Base-by-base conservation (phyloP, 1,284 basidiomycete genomes). In the Inonotus hispidus region DNA sequence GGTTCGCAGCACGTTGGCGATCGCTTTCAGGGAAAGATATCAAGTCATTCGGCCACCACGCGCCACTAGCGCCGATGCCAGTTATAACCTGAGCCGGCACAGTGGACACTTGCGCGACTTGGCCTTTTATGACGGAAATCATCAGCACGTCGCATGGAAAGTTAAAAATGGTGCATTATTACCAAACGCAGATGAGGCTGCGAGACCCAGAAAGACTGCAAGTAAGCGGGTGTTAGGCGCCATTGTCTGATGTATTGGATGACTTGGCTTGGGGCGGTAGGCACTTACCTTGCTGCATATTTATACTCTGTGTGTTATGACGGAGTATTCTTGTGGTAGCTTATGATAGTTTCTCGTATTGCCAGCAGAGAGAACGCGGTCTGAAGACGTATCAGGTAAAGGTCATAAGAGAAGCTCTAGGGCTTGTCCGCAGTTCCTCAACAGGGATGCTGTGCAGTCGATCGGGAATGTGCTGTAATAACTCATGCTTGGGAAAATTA, bases 21-120 rank as follows among this genome's bases (percentile, higher is more conserved):
- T 58, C 64, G 19, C 56, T 56, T 8, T 65, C 62, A 14, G 67
- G 67, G 58, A 66, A 69, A 16, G 53, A 58, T 32, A 63, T 58
- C 21, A 67, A 41, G 49, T 69, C 66, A 29, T 63, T 59, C 3
- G 67, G 66, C 67, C 67, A 69, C 68, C 68, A 69, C 10, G 68
- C 68, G 2, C 68, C 68, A 27, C 64, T 66, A n/a, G 66, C 68
- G 16, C 68, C 68, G 37, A 69, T 66, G 8, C 68, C 68, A 37
- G 62, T 58, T 37, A 69, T 67, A 11, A 67, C 63, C 56, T 69
- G 68, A 29, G 63, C 55, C 7, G 66, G 56, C 11, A 59, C 61
- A 14, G 62, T 46, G 14, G 66, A 63, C 38, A 67, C 64, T 25
- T 53, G n/a, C 7, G 37, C 60, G 35, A 60, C 39, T 53, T 60